These are phyloP conservation scores for Diplodia scrobiculata DNA, from an alignment of 2,329 filamentous ascomycete species.

Conservation along the genomic window DNA sequence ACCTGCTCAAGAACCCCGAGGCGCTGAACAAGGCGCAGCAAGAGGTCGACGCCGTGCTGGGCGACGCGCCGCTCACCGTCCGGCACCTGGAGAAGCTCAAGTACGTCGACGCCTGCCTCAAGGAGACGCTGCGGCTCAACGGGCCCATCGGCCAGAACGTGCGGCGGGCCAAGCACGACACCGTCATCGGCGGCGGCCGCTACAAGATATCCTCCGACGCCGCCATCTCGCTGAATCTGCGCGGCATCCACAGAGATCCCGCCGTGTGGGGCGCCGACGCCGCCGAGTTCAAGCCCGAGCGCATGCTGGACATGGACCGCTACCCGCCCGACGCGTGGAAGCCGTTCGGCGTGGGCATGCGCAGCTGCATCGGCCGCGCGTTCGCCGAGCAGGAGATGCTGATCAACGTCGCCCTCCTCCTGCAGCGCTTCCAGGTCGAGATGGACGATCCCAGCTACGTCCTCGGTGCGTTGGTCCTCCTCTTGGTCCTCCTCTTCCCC, in stretches of 20 bases:
- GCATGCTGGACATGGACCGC: slow-evolving; percentile 67
- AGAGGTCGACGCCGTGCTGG: background rate
- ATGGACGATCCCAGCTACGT: slow-evolving; percentile 63
- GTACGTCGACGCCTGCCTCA: slow-evolving; percentile 49
- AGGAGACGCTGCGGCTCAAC: slow-evolving; percentile 53
- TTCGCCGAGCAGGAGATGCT: slow-evolving; percentile 72
- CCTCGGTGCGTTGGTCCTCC: slow-evolving; percentile 39
- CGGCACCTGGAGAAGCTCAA: slow-evolving; percentile 66
- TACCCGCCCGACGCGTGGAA: slow-evolving; percentile 38
- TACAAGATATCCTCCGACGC: slow-evolving; percentile 61
- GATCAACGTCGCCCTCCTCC: slow-evolving; percentile 44
- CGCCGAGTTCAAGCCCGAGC: slow-evolving; percentile 45
- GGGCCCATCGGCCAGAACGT: slow-evolving; percentile 56
- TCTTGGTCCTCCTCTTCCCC: background rate
- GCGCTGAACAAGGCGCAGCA: slow-evolving; percentile 21
- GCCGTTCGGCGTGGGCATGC: slow-evolving; percentile 72
- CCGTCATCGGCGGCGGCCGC: slow-evolving; percentile 47
- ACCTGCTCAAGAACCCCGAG: slow-evolving; percentile 58
- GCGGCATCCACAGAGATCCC: slow-evolving; percentile 40
- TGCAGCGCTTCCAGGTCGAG: slow-evolving; percentile 72
- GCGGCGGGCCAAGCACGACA: slow-evolving; percentile 41
- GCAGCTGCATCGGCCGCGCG: slow-evolving; percentile 70
- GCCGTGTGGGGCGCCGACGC: slow-evolving; percentile 38
- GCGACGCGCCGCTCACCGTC: slow-evolving; percentile 53
- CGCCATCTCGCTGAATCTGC: slow-evolving; percentile 54